Percentiles rank a stretch among this genome's conserved stretches.
Conservation (phyloP, 495 filamentous ascomycete genomes). For the Penicillium simplicissimum region DNA sequence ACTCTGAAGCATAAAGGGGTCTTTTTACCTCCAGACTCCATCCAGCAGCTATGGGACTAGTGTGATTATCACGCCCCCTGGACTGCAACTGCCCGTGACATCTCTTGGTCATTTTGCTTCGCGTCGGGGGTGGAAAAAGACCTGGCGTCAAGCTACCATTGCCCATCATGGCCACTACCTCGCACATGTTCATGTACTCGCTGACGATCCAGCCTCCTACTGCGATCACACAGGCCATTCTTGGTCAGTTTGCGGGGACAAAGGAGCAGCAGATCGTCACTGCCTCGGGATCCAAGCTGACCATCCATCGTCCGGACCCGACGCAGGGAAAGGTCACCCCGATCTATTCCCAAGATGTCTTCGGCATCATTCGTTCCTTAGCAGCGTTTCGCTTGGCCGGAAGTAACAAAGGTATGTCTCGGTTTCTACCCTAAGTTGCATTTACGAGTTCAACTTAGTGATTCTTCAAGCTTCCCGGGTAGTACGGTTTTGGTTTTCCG, state of each 20-base stretch:
- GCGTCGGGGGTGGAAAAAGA: constrained; percentile 16
- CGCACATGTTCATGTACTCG: constrained; percentile 97
- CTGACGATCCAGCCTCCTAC: constrained; percentile 91
- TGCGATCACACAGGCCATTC: constrained; percentile 82
- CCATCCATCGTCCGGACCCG: constrained; percentile 83
- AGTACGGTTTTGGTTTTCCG: constrained; percentile 46
- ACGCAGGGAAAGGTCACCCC: constrained; percentile 81
- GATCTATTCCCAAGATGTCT: constrained; percentile 86
- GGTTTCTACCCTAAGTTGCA: constrained; percentile 39
- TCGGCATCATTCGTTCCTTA: constrained; percentile 88
- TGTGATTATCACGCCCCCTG: constrained; percentile 32
- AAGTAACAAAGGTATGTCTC: constrained; percentile 89
- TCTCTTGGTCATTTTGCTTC: constrained; percentile 19
- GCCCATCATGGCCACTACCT: constrained; percentile 89
- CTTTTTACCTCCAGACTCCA: constrained; percentile 16
- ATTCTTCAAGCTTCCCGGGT: constrained; percentile 75
- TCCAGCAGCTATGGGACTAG: constrained; percentile 46
- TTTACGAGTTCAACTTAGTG: constrained; percentile 80
- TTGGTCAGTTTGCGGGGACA: constrained; percentile 91
- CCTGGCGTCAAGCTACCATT: constrained; percentile 20
- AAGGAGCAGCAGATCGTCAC: constrained; percentile 97
- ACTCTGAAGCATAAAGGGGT: constrained; percentile 9
- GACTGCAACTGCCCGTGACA: constrained; percentile 37
- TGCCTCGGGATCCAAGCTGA: constrained; percentile 85
- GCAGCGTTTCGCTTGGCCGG: constrained; percentile 89